Base-by-base conservation (phyloP, 257 asterid species). In the Penstemon eatonii region DNA sequence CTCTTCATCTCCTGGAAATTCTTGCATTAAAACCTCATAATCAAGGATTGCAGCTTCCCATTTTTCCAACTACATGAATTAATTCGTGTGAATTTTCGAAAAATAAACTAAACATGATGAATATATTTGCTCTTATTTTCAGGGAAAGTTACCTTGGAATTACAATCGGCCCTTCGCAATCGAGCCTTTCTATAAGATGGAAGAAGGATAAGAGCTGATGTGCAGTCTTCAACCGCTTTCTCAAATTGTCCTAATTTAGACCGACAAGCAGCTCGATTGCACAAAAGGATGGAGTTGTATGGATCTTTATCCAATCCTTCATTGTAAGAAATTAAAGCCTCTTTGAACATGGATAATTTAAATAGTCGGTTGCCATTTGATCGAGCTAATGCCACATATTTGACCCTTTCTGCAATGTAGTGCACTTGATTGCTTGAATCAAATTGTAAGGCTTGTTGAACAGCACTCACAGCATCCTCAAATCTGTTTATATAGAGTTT, bases 11-110 rank as follows among this genome's bases (percentile, higher is more conserved):
- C 80, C 82, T 15, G 79, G 82, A 39, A 12, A 67, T 79, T 83
- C 91, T 74, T 82, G 91, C 77, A 83, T 69, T 73, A 83, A 66
- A 51, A 60, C 63, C 68, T 87, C 86, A 36, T 81, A 87, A 75
- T 87, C 95, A 69, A 76, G 72, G 5, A 85, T 72, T 18, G 88
- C 89, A 46, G 91, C 83, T 73, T 81, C 86, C 95, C 95, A 83
- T 71, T 78, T 85, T 66, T 76, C 89, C 77, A 87, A 57, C 95
- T 87, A 60, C 70, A 60, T 8, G 47, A 54, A 65, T 51, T 4
- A 58, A 50, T 43, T 15, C 38, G 9, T 25, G 33, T 25, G 33
- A 5, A 62, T 7, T 4, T 8, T 55, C 19, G 44, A 18, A 50
- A 37, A 8, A 18, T 50, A 4, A 18, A 13, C 9, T 4, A 9